Base-by-base conservation (phyloP, 1,284 basidiomycete species). In the Trametes polyzona region DNA sequence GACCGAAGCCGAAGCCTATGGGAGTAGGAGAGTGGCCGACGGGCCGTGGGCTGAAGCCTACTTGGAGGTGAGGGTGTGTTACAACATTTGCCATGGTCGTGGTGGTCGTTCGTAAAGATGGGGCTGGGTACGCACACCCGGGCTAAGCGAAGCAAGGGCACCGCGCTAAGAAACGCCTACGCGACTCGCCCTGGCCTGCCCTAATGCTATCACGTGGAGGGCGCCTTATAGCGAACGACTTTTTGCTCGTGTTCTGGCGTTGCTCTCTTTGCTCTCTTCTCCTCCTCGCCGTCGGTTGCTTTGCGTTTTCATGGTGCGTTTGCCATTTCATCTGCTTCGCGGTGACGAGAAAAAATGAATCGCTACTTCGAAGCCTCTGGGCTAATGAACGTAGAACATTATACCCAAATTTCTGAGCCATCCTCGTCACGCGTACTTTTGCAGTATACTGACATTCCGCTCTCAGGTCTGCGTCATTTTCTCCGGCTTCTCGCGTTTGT, bases 331-430 rank as follows among this genome's bases (percentile, higher is more conserved):
- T 54, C 60, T 39, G 26, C 21, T 55, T 57, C 54, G 70, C 71
- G 65, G 74, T 82, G 88, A 90, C 77, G 87, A 89, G 71, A 81
- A 74, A 73, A 65, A 74, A 78, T 76, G 88, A 90, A 92, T 91
- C 89, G 88, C 88, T 91, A 90, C 88, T 84, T 87, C 71, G 88
- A 91, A 83, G 83, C 83, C 74, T 65, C 62, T 55, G 59, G 74
- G 87, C 82, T 86, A 16, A 82, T 90, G 89, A 91, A 76, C 71
- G 60, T 68, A 69, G 68, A 78, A 78, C 72, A 78, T 83, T 82
- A 92, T 91, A 91, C 89, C 89, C 89, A 91, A 91, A 91, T 92
- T 91, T 90, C 89, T 76, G 89, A 92, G 78, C 75, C 66, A 73
- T 66, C 48, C 41, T 59, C 52, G 26, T 41, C 37, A 23, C 35